Evolutionary conservation across 2,329 filamentous ascomycete species (phyloP).

Genomic region (Fusarium sp.): DNA sequence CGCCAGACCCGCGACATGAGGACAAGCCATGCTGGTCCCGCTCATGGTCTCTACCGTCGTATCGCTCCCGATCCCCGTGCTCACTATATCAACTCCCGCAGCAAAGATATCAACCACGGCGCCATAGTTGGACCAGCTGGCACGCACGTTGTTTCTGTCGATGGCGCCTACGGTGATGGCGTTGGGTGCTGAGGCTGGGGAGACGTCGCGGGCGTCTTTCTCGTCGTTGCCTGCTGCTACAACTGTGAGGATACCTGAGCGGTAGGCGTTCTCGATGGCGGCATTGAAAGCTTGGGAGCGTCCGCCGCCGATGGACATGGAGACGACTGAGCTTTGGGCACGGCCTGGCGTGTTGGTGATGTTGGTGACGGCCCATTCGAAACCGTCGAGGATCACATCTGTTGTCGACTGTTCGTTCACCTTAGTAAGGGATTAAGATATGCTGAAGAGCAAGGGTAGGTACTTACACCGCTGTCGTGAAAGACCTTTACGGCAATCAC

Average conservation of each 20-base stretch:
- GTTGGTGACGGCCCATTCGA: conserved; percentile 55
- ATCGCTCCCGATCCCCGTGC: conserved; percentile 56
- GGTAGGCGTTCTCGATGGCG: conserved; percentile 59
- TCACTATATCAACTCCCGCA: conserved; percentile 58
- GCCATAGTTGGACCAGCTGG: conserved; percentile 64
- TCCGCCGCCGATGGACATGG: conserved; percentile 64
- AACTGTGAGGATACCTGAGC: conserved; percentile 60
- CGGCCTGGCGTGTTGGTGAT: conserved; percentile 52
- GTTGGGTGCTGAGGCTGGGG: conserved; percentile 58
- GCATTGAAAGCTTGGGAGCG: conserved; percentile 59
- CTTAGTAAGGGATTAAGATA: neutral
- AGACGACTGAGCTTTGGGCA: conserved; percentile 58
- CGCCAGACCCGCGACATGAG: conserved; percentile 69
- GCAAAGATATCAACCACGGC: conserved; percentile 61
- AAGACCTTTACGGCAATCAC: conserved; percentile 61
- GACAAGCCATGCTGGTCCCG: conserved; percentile 72
- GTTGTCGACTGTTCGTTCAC: conserved; percentile 30
- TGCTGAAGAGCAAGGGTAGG: neutral
- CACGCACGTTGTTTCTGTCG: conserved; percentile 50
- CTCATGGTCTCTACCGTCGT: conserved; percentile 59
- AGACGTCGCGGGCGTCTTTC: conserved; percentile 52
- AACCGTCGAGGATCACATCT: conserved; percentile 45
- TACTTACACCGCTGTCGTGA: conserved; percentile 33
- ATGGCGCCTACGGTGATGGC: conserved; percentile 66
- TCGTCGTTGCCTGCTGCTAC: conserved; percentile 66